Evolutionary conservation across 257 asterid species (phyloP), one percentile per base, ranked within the genome.

Genomic region (Voacanga thouarsii): DNA sequence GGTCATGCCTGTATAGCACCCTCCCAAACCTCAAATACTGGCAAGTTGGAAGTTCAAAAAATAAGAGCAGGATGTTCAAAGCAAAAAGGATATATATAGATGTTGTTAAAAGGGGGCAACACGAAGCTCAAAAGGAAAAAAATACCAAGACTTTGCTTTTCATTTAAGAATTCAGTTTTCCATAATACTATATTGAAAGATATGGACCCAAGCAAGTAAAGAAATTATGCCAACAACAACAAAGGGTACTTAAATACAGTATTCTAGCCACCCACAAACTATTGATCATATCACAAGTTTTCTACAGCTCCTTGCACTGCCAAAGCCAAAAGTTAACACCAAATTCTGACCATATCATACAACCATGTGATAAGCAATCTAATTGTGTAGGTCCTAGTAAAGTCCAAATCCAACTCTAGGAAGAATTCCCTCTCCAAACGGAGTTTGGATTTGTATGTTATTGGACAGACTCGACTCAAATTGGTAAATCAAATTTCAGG

Each of bases 141-240:
- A 10, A 2, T 68, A 68, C 18, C 50, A 66, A 41, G 43, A 63
- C 43, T 28, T 68, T 30, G 41, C 30, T 23, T 30, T 19, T 67
- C 53, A 68, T 68, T 68, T 66, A 66, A 66, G 28, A 66, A 66
- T 63, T 14, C 28, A 67, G 23, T 19, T 67, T 41, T 26, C 50
- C 7, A 19, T 23, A 67, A 67, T 39, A 19, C 72, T 39, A 41
- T 6, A 0, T 67, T 19, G 50, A 15, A 37, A 37, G 26, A 39
- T 16, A 6, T 18, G 3, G 50, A 39, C 18, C 51, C 30, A 39
- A 39, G 14, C 33, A 33, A 30, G 50, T 41, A 21, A 41, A 41
- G 73, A 41, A 68, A 68, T 68, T 19, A 68, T 41, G 53, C 73
- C 73, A 68, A 68, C 8, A 66, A 18, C 49, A 33, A 37, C 26